Evolutionary conservation across 2,329 filamentous ascomycete species (phyloP).

Genomic region (Colletotrichum musae): DNA sequence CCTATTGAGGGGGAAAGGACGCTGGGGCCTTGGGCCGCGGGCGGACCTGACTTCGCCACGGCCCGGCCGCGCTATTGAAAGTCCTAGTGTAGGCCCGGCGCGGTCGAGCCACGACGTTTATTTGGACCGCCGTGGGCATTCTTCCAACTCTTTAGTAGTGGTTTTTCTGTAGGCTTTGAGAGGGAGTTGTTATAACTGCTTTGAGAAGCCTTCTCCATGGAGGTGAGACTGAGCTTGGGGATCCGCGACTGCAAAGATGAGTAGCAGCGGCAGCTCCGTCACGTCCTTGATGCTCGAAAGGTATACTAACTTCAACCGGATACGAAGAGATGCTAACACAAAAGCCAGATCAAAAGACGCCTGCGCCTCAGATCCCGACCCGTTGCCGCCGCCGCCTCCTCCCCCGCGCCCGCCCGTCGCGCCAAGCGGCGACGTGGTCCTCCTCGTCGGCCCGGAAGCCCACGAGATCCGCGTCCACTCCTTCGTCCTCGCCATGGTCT

Average conservation of each 20-base stretch:
- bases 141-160: background rate
- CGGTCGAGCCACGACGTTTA: background rate
- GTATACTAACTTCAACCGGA: too few species aligned
- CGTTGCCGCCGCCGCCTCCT: too few species aligned
- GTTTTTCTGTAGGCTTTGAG: background rate
- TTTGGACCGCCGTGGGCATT: background rate
- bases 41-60: slow-evolving; percentile 23
- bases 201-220: background rate
- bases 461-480: slow-evolving; percentile 10
- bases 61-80: slow-evolving; percentile 5
- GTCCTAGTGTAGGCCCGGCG: slow-evolving; percentile 7
- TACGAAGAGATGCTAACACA: background rate
- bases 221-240: background rate
- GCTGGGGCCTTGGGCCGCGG: background rate
- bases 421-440: slow-evolving; percentile 20
- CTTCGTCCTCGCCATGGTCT: slow-evolving; percentile 13
- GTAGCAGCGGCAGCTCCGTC: background rate
- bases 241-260: background rate
- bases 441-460: slow-evolving; percentile 8
- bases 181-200: background rate
- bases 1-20: background rate
- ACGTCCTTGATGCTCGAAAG: background rate
- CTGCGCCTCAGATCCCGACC: background rate
- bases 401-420: background rate
- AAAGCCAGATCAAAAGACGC: background rate